A percentile compares a stretch with the other conserved stretches of the same genome.
phyloP scores from a whole-genome alignment of 805 yeast genomes.

The Yarrowia porcina region DNA sequence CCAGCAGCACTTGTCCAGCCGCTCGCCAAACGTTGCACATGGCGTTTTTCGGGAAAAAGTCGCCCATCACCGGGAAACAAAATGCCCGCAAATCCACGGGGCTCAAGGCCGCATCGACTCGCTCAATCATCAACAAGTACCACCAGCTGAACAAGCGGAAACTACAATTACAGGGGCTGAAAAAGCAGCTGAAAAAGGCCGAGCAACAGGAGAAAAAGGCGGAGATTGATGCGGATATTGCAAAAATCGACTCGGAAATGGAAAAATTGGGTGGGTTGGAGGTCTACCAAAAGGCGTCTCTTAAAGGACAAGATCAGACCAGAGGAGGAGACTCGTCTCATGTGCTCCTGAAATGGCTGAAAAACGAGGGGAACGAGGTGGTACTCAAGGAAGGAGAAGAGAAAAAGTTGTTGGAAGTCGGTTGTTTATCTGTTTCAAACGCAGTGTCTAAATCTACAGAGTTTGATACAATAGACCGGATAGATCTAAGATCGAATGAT shows the following conservation, averaged over 20 bases:
- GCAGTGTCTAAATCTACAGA: conserved; percentile 57
- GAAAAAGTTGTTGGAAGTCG: conserved; percentile 68
- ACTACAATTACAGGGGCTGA: conserved; percentile 5
- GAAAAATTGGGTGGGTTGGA: conserved; percentile 68
- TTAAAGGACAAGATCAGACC: conserved; percentile 69
- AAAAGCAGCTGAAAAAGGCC: background rate
- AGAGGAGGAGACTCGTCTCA: conserved; percentile 94
- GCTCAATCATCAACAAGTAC: conserved; percentile 12
- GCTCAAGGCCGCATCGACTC: conserved; percentile 9
- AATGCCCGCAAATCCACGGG: conserved; percentile 16
- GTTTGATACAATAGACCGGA: conserved; percentile 54
- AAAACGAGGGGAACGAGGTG: conserved; percentile 34
- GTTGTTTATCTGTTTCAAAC: conserved; percentile 69
- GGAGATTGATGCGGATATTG: conserved; percentile 37
- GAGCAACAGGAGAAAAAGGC: background rate
- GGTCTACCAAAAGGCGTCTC: conserved; percentile 80
- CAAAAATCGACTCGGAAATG: conserved; percentile 60
- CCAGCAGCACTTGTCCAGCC: background rate
- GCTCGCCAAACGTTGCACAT: background rate
- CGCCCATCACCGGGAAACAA: conserved; percentile 19
- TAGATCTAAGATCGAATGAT: conserved; percentile 79
- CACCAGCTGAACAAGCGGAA: conserved; percentile 17
- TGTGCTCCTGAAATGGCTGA: conserved; percentile 69
- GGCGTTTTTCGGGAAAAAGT: conserved; percentile 19
- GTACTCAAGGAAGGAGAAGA: background rate